Base-by-base conservation (phyloP, 2,329 filamentous ascomycete genomes). In the Coccinonectria pachysandricola region DNA sequence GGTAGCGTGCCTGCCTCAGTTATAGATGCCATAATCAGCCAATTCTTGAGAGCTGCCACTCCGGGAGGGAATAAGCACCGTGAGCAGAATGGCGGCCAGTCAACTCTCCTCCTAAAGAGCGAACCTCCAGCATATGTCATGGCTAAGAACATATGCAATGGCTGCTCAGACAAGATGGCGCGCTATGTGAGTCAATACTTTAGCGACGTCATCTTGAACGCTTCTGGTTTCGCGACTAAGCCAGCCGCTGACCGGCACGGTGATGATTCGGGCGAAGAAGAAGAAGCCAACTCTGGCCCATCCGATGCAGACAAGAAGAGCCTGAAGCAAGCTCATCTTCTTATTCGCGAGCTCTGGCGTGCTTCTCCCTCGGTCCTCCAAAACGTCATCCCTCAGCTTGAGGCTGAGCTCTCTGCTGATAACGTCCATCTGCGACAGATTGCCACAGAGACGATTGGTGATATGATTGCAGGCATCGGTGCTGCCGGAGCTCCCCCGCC, bases 141-240 rank as follows among this genome's bases (percentile, higher is more conserved):
- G 81, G 88, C 91, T 12, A 93, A 92, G 56, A 83, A 82, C 3
- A 78, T 98, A 22, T 98, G 91, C 61, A 91, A 86, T 45, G 72
- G 72, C 11, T 92, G 79, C 42, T 75, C 83, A 1, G 88, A 95
- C 42, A 92, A 92, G 56, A 95, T 98, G 88, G 79, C 85, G 1
- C 79, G 86, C 35, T 85, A 92, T 41, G 79, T 96, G 30, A 88
- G 85, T 40, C 86, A 93, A 48, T 98, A 96, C 53, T 98, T 98
- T 53, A 93, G 86, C 55, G 86, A 93, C 30, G 86, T 96, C 26
- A 92, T 98, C 31, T 76, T 96, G 35, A 86, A 95, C 48, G 82
- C 86, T 4, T 86, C 77, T 19, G 72, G 63, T 8, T 66, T 72
- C 23, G 62, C 61, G 12, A 60, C 61, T 7, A 64, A 68, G 40